Base-by-base conservation (phyloP, 208 protist species). In the Acanthamoeba castellanii region DNA sequence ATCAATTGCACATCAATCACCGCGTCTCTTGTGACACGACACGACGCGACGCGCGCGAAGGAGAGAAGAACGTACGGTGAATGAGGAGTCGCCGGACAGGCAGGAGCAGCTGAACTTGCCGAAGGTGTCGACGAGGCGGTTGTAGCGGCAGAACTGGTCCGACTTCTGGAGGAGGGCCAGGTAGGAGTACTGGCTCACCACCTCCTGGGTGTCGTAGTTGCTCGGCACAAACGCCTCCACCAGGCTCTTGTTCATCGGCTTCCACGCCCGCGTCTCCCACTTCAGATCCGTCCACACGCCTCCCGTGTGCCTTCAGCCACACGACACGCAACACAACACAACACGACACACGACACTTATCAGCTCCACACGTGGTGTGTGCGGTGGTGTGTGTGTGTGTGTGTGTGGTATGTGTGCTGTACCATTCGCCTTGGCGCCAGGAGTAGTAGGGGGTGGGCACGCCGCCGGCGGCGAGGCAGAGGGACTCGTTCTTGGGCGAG, bases 101-200 rank as follows among this genome's bases (percentile, higher is more conserved):
- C 68, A 76, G 25, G 68, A 76, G 68, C 68, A 76, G n/a, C 22
- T 76, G 30, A 76, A 42, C 68, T 76, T 76, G 25, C 68, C 68
- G 68, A 76, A 76, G 16, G 68, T 76, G 68, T 76, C 68, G n/a
- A 76, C 5, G 68, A 76, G 68, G 68, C 68, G 68, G 68, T 76
- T 76, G 68, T 76, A 76, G 25, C 74, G 74, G 42, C 74, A 84
- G 42, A 84, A 55, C 74, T 84, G 74, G 45, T 84, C 74, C 16
- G 74, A 84, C 42, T 84, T 42, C 37, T 55, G 42, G 22, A 55
- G 74, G 22, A 52, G 37, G 16, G 74, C 74, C 45, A 55, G 18
- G 22, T 52, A 34, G 30, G 74, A 84, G 37, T 27, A 32, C n/a
- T 84, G 74, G 45, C 22, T 30, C 16, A 34, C 74, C 13, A 20